These are phyloP conservation scores for Backusella australiensis DNA, from an alignment of 192 early-diverging fungal species.

Conservation along the genomic window DNA sequence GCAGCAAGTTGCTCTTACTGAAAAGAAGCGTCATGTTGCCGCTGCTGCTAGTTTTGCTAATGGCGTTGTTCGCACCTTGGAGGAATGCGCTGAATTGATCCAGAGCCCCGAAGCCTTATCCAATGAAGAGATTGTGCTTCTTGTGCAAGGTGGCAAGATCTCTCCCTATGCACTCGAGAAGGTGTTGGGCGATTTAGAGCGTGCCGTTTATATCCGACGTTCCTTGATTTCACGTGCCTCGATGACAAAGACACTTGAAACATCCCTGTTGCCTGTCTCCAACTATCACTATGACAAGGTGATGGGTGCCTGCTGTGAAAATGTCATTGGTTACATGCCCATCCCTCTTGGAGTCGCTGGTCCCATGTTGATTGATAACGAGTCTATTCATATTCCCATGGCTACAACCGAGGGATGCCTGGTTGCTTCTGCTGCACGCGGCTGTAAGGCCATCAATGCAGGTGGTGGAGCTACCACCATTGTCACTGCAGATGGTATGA, in stretches of 20 bases:
- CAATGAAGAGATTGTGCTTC: constrained; percentile 74
- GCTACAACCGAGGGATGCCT: constrained; percentile 92
- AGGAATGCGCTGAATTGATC: constrained; percentile 43
- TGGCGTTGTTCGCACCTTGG: constrained; percentile 34
- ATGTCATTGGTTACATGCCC: constrained; percentile 92
- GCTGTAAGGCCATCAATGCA: constrained; percentile 91
- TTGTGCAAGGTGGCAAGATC: constrained; percentile 72
- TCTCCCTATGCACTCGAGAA: constrained; percentile 88
- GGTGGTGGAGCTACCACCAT: constrained; percentile 86
- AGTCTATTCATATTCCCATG: constrained; percentile 87
- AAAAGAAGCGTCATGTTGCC: background rate
- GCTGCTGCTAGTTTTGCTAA: background rate
- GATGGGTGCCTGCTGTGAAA: constrained; percentile 92
- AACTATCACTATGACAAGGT: constrained; percentile 90
- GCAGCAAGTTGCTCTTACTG: background rate
- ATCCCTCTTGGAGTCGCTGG: constrained; percentile 92
- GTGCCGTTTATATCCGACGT: constrained; percentile 85
- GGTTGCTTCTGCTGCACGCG: constrained; percentile 90
- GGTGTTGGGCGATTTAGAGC: constrained; percentile 68
- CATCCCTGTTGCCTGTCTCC: constrained; percentile 68
- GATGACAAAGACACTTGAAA: constrained; percentile 62
- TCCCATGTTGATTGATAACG: constrained; percentile 79
- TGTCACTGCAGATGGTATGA: constrained; percentile 84
- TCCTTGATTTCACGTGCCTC: constrained; percentile 72
- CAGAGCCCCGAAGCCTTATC: constrained; percentile 45